Conservation (phyloP, 139 green algal genomes). For the Penium margaritaceum region DNA sequence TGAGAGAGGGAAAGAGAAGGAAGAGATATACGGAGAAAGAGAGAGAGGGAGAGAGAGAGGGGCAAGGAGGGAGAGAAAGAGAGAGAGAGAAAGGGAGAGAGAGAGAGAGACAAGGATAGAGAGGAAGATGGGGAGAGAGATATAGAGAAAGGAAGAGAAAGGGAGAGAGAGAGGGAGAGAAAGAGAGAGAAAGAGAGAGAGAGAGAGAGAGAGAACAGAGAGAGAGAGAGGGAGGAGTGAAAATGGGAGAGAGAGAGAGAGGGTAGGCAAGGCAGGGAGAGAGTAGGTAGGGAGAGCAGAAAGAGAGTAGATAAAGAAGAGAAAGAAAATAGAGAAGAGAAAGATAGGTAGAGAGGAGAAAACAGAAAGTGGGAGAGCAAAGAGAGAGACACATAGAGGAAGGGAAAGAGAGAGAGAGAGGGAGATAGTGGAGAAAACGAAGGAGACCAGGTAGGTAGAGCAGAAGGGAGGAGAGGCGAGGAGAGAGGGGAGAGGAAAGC, state of each 20-base stretch:
- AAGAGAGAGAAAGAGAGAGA: background rate
- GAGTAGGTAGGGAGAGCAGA: background rate
- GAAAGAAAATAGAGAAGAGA: too few species aligned
- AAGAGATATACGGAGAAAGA: too few species aligned
- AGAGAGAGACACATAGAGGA: too few species aligned
- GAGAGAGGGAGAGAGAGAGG: slow-evolving; percentile 30
- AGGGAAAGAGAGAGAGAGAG: too few species aligned
- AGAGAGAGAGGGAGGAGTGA: slow-evolving; percentile 2
- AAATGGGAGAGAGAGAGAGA: slow-evolving; percentile 20
- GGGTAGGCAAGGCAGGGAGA: slow-evolving; percentile 6
- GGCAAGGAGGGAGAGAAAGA: slow-evolving; percentile 23
- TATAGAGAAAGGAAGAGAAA: slow-evolving; percentile 12
- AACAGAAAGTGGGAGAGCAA: too few species aligned
- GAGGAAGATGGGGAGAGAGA: slow-evolving; percentile 8
- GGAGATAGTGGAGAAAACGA: too few species aligned
- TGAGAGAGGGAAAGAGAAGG: too few species aligned
- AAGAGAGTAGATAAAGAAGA: too few species aligned
- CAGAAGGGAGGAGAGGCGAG: too few species aligned
- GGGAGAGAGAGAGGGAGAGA: slow-evolving; percentile 3
- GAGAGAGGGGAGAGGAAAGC: too few species aligned
- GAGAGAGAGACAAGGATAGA: slow-evolving; percentile 11
- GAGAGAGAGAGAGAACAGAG: background rate
- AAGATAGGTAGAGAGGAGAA: too few species aligned
- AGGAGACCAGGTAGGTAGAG: too few species aligned
- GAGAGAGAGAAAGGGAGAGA: slow-evolving; percentile 24